A percentile compares a stretch with the other conserved stretches of the same genome.
Evolutionary conservation across 1,284 basidiomycete genomes (phyloP).

Genomic region (Earliella scabrosa): DNA sequence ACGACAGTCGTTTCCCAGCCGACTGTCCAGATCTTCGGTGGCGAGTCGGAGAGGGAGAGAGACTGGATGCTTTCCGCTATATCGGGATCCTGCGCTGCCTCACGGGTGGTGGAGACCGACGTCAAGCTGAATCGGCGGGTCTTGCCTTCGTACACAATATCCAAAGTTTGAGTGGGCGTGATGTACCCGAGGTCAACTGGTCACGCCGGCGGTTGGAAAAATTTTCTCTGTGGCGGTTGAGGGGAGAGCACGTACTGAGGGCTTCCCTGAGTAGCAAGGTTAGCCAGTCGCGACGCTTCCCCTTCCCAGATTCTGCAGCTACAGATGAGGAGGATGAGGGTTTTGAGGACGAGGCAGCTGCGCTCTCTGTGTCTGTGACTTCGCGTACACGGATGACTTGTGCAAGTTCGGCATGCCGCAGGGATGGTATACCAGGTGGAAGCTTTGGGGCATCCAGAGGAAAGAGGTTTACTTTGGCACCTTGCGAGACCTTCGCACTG

Average conservation of each 20-base stretch:
- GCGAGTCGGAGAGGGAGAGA: constrained; percentile 43
- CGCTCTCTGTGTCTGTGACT: constrained; percentile 27
- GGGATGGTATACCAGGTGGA: constrained; percentile 50
- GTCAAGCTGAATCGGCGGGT: constrained; percentile 57
- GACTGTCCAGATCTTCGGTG: constrained; percentile 53
- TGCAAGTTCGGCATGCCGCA: constrained; percentile 54
- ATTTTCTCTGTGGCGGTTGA: neutral
- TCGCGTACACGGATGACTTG: constrained; percentile 56
- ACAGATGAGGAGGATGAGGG: constrained; percentile 11
- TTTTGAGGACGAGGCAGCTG: constrained; percentile 11
- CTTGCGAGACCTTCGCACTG: constrained; percentile 58
- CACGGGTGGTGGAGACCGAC: constrained; percentile 46
- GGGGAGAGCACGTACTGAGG: constrained; percentile 49
- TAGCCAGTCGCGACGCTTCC: constrained; percentile 68
- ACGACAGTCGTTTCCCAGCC: constrained; percentile 66
- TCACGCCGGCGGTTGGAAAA: neutral
- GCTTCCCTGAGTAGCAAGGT: constrained; percentile 62
- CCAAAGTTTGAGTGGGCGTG: constrained; percentile 61
- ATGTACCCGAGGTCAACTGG: constrained; percentile 79
- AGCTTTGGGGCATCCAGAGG: constrained; percentile 50
- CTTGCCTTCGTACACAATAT: constrained; percentile 67
- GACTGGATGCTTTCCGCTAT: constrained; percentile 46
- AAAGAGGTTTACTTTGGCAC: constrained; percentile 49
- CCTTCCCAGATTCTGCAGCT: constrained; percentile 33
- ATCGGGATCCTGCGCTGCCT: constrained; percentile 32